Base-by-base conservation (phyloP, 2,329 filamentous ascomycete genomes). In the Neonectria ditissima region DNA sequence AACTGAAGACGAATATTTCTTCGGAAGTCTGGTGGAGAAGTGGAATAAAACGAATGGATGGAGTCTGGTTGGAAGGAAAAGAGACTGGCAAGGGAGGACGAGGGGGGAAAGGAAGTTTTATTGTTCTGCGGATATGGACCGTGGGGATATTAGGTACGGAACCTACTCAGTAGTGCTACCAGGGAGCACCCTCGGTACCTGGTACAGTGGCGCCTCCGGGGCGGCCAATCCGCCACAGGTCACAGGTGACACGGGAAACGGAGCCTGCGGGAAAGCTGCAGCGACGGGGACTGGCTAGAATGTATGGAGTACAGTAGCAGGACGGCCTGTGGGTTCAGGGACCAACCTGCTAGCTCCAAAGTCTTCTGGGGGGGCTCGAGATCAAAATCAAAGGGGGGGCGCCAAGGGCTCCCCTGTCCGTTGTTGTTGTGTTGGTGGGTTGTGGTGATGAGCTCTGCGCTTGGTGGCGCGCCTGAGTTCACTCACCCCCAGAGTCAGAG, bases 391-490 rank as follows among this genome's bases (percentile, higher is more conserved):
- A 26, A 26, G 24, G 28, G 52, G 65, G 55, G 37, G 37, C 47
- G 47, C 47, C 47, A 14, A 18, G 9, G 47, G 28, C n/a, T 6
- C 24, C 24, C 6, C 24, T 26, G 24, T 26, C 24, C 24, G n/a
- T 50, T 20, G 47, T 34, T n/a, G n/a, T n/a, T n/a, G n/a, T n/a
- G n/a, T n/a, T n/a, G n/a, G n/a, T n/a, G n/a, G n/a, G n/a, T 50
- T 20, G 47, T 34, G 47, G 28, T 50, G 47, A 34, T 50, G 26
- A 50, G 47, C 5, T 50, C 39, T 50, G 53, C 18, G 26, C 6
- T 24, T 32, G 30, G 52, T 41, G 41, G 53, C 55, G 50, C 34
- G 34, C 47, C 34, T 53, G 50, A 59, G 57, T 60, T 56, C 52
- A 57, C 45, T 39, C 37, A 9, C n/a, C 24, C 6, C 24, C 24